These are phyloP conservation scores for Candida maesae DNA, from an alignment of 805 yeast genomes.

Conservation along the genomic window DNA sequence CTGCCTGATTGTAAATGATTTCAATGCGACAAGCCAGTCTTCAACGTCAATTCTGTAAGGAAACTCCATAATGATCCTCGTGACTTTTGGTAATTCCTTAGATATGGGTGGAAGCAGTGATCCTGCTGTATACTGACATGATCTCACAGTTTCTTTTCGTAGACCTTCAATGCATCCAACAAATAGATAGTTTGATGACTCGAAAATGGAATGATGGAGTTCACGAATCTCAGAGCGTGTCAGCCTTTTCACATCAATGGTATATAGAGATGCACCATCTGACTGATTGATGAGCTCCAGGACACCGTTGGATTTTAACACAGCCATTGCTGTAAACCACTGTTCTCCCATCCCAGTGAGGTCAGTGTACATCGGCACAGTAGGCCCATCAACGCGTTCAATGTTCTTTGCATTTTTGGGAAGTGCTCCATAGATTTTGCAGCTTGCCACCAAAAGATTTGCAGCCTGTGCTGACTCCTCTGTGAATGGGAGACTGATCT, in stretches of 20 bases:
- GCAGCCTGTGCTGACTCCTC: conserved; percentile 29
- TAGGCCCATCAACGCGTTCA: conserved; percentile 16
- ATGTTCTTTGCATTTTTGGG: conserved; percentile 22
- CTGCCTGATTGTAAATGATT: conserved; percentile 59
- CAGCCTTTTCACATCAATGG: conserved; percentile 50
- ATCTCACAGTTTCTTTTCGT: conserved; percentile 31
- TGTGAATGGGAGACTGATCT: conserved; percentile 17
- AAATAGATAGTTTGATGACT: conserved; percentile 53
- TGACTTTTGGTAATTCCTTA: conserved; percentile 25
- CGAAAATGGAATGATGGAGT: conserved; percentile 59
- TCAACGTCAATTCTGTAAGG: conserved; percentile 67
- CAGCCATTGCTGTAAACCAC: conserved; percentile 75
- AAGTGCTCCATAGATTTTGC: conserved; percentile 56
- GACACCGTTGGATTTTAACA: conserved; percentile 57
- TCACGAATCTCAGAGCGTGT: conserved; percentile 60
- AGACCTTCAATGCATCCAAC: conserved; percentile 55
- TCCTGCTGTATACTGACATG: conserved; percentile 9
- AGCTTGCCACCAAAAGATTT: conserved; percentile 54
- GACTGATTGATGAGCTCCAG: conserved; percentile 57
- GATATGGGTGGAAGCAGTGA: conserved; percentile 24
- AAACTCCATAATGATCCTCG: conserved; percentile 52
- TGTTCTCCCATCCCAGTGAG: conserved; percentile 37
- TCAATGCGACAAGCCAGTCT: conserved; percentile 71
- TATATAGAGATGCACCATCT: conserved; percentile 59
- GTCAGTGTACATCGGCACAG: conserved; percentile 18